Evolutionary conservation across 2,329 filamentous ascomycete genomes (phyloP).

Genomic region (Diaporthe citri): DNA sequence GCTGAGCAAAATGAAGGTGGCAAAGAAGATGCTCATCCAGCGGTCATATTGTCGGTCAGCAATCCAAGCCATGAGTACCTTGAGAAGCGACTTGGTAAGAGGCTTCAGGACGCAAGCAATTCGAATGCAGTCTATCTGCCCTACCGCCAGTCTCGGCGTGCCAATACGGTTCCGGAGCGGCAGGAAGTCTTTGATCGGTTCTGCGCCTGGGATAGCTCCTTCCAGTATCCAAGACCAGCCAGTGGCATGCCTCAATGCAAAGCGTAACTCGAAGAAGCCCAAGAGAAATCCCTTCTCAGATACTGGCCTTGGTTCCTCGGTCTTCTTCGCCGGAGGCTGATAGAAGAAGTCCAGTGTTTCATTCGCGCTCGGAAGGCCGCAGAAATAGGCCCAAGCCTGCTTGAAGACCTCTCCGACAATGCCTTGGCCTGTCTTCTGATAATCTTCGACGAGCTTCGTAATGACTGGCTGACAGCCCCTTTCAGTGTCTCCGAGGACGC

Average conservation of each 20-base stretch:
- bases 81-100: conserved; percentile 51
- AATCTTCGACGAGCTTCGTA: neutral
- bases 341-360: conserved; percentile 1
- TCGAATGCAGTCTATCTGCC: conserved; percentile 60
- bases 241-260: conserved; percentile 59
- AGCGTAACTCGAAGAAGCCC: conserved; percentile 59
- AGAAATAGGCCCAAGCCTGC: conserved; percentile 45
- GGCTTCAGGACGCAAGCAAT: conserved; percentile 52
- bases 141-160: conserved; percentile 59
- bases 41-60: conserved; percentile 46
- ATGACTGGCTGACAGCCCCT: neutral
- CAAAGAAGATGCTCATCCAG: conserved; percentile 55
- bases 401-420: conserved; percentile 49
- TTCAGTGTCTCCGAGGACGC: neutral
- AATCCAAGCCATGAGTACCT: conserved; percentile 52
- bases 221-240: conserved; percentile 57
- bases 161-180: conserved; percentile 52
- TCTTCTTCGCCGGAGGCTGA: neutral
- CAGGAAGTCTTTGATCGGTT: conserved; percentile 42
- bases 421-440: neutral
- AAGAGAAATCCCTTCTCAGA: conserved; percentile 53
- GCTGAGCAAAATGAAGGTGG: conserved; percentile 57
- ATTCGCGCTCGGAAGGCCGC: neutral
- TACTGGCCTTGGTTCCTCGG: conserved; percentile 40
- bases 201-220: conserved; percentile 42